phyloP scores from a whole-genome alignment of 2,329 filamentous ascomycete genomes.

The Pseudogymnoascus sp. region DNA sequence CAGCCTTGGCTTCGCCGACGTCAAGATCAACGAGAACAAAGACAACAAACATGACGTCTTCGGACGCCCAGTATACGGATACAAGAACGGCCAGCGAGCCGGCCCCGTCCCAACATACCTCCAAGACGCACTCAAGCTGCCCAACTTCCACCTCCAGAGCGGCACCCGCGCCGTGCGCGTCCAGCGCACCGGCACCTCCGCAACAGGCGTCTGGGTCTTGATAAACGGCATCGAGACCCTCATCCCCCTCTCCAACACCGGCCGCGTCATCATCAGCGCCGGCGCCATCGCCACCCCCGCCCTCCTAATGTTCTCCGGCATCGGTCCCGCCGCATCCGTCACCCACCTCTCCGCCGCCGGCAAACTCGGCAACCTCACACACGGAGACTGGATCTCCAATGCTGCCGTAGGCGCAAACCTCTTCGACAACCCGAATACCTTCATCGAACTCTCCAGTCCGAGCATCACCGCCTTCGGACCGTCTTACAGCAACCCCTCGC shows the following conservation, averaged over 20 bases:
- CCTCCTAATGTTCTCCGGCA: conserved; percentile 44
- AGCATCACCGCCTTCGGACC: conserved; percentile 41
- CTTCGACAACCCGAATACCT: conserved; percentile 51
- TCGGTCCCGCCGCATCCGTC: conserved; percentile 33
- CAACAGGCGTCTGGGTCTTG: conserved; percentile 36
- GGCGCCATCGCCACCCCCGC: conserved; percentile 46
- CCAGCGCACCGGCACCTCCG: conserved; percentile 33
- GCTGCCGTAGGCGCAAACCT: conserved; percentile 42
- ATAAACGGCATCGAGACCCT: conserved; percentile 25
- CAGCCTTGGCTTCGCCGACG: conserved; percentile 39
- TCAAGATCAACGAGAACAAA: conserved; percentile 39
- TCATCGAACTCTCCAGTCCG: conserved; percentile 40
- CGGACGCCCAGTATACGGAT: conserved; percentile 42
- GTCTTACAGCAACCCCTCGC: conserved; percentile 37
- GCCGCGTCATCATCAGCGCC: conserved; percentile 39
- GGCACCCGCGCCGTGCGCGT: conserved; percentile 39
- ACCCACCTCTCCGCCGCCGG: conserved; percentile 30
- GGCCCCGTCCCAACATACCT: conserved; percentile 44
- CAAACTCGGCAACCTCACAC: conserved; percentile 27
- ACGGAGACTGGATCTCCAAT: conserved; percentile 41
- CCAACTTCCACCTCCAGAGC: conserved; percentile 39
- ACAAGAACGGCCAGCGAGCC: conserved; percentile 42
- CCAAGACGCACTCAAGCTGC: conserved; percentile 35
- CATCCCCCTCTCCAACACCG: conserved; percentile 17
- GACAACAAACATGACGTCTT: conserved; percentile 42